Percentiles rank a stretch among this genome's conserved stretches.
phyloP scores from a whole-genome alignment of 2,329 filamentous ascomycete genomes.

The Botrytis pseudocinerea region DNA sequence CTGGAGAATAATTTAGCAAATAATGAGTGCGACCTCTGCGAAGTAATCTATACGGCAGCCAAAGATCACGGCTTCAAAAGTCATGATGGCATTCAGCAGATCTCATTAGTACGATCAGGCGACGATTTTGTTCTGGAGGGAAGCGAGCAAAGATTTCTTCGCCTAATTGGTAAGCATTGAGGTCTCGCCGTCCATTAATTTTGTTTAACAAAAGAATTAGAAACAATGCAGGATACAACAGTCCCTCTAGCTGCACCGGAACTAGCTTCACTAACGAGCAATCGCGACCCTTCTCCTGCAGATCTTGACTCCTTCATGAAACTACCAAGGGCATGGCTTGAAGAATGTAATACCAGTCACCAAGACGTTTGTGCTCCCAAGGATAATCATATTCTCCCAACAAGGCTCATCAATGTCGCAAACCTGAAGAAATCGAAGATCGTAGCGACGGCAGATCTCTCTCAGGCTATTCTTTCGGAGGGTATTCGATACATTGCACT shows the following conservation, averaged over 20 bases:
- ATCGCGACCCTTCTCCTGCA: not conserved
- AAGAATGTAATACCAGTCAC: not conserved
- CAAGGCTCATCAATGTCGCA: not conserved
- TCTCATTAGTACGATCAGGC: not conserved
- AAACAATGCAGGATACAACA: not conserved
- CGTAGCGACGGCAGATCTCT: not conserved
- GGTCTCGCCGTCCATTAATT: not conserved
- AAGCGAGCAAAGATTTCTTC: not conserved
- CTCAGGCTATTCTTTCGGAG: not conserved
- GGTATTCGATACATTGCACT: conserved; percentile 21
- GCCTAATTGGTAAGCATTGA: not conserved
- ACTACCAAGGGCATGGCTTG: not conserved
- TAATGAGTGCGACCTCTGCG: not conserved
- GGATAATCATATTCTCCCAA: not conserved
- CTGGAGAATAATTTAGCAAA: not conserved
- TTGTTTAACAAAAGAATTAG: not conserved
- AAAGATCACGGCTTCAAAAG: not conserved
- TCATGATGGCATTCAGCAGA: not conserved
- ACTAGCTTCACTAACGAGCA: not conserved
- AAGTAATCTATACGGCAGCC: not conserved
- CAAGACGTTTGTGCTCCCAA: not conserved
- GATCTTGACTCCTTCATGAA: not conserved
- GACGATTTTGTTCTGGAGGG: not conserved
- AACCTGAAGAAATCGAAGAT: not conserved
- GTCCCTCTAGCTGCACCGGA: not conserved